phyloP scores from a whole-genome alignment of 495 filamentous ascomycete species.

The Chlorociboria aeruginascens region DNA sequence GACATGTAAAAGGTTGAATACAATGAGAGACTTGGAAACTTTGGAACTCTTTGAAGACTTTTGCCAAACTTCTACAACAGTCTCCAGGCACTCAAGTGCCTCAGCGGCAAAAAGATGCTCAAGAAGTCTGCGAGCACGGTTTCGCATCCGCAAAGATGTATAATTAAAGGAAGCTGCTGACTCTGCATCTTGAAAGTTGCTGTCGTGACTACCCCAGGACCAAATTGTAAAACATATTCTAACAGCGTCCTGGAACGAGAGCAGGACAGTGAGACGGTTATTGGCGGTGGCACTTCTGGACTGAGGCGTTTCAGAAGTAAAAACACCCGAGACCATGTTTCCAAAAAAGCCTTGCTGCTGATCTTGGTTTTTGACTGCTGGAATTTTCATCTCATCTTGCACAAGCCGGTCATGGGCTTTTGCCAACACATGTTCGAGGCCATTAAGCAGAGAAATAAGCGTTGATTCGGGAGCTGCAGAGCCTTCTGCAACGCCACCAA shows the following conservation, averaged over 20 bases:
- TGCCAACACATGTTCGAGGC: conserved; percentile 80
- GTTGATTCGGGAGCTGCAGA: conserved; percentile 47
- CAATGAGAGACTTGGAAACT: conserved; percentile 29
- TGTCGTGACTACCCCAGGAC: conserved; percentile 70
- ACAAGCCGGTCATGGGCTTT: conserved; percentile 76
- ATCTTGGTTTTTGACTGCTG: conserved; percentile 64
- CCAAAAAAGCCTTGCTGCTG: conserved; percentile 88
- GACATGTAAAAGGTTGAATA: conserved; percentile 79
- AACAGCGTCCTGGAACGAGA: conserved; percentile 95
- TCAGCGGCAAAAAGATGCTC: conserved; percentile 92
- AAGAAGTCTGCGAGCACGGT: conserved; percentile 72
- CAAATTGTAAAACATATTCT: conserved; percentile 86
- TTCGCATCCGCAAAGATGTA: conserved; percentile 78
- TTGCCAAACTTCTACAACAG: conserved; percentile 72
- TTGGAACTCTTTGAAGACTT: conserved; percentile 20
- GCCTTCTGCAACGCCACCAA: conserved; percentile 9
- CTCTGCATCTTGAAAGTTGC: conserved; percentile 43
- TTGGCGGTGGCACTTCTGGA: conserved; percentile 73
- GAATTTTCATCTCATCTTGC: conserved; percentile 56
- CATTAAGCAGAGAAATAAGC: conserved; percentile 70
- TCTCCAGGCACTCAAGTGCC: conserved; percentile 90
- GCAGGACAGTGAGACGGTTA: conserved; percentile 77
- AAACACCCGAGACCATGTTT: conserved; percentile 92
- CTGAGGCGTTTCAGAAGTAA: conserved; percentile 66
- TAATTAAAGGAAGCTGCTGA: conserved; percentile 80